Base-by-base conservation (phyloP, 2,329 filamentous ascomycete species). In the Fusarium gaditjirri region DNA sequence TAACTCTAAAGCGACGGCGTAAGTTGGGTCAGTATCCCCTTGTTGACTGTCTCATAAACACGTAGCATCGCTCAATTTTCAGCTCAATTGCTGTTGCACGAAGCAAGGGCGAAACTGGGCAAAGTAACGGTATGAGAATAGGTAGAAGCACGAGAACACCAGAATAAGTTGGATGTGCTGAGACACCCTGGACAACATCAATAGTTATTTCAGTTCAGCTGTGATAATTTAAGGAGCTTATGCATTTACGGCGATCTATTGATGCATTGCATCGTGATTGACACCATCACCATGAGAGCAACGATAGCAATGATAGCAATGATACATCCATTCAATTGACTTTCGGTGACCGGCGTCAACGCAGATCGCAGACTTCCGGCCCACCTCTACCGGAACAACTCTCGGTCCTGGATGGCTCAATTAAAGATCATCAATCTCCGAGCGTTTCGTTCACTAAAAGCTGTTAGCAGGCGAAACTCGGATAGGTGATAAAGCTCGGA, bases 371-470 rank as follows among this genome's bases (percentile, higher is more conserved):
- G 19, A 42, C n/a, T 27, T 25, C 39, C 27, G 59, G 23, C 33
- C 36, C 21, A 46, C n/a, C 21, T 33, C 35, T 23, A 11, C 12
- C 47, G 52, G 53, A 59, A 65, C 27, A 70, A 49, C 31, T 19
- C 14, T 55, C 53, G 54, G 52, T 46, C 50, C 39, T 49, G 41
- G 23, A 49, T 13, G 41, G 9, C 53, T 54, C 25, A 33, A 17
- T 27, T 19, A 12, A 29, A 53, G 27, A 44, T 35, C 43, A 27
- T 29, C 49, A 31, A 39, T 52, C 39, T 65, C 25, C 35, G 9
- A 14, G 17, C 19, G 47, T 64, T 73, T 76, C 55, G 33, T 72
- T 77, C 75, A 77, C 75, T 77, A 77, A 77, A 77, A 76, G n/a
- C 68, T 75, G 62, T 77, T 77, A 77, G 72, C 62, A 76, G 53